Evolutionary conservation across 2,329 filamentous ascomycete species (phyloP), one percentile per base, ranked within the genome.

Genomic region (Scleromitrula shiraiana): DNA sequence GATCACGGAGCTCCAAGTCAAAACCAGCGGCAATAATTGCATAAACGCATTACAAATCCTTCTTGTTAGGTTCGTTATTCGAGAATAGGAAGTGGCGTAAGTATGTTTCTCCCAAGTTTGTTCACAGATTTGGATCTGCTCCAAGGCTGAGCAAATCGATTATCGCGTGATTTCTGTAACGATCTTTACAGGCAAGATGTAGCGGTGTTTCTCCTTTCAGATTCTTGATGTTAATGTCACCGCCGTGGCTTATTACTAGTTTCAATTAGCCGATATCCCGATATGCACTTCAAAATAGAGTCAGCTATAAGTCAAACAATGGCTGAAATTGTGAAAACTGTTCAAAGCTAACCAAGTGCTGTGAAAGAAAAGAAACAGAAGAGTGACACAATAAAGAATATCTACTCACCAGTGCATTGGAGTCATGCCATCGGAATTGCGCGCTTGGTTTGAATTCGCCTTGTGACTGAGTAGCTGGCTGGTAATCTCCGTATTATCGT

Each of bases 211-310:
- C 24, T 22, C 47, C 49, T 4, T 52, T 39, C 4, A 7, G 14
- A 29, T 50, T 46, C 22, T 43, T 22, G 6, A 12, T 40, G 22
- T 53, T 52, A n/a, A 45, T 39, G 36, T 55, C 41, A 19, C 43
- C 52, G 10, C 50, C 54, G 30, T 49, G 37, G 14, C 26, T 36
- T 7, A 52, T 39, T n/a, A 50, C 22, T 7, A 41, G 20, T 20
- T 27, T 17, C 2, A 45, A 22, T 15, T 43, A 19, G 17, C 9
- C 7, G 2, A 10, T 7, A 4, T 37, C 10, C 7, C 15, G 10
- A 4, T 37, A 9, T 20, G 7, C 7, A 37, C 9, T 37, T 36
- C n/a, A 8, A 36, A 1, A n/a, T 9, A 14, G 15, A 32, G 29
- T 2, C 8, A 4, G 14, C 7, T 12, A 6, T 7, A 12, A 33